Evolutionary conservation across 2,329 filamentous ascomycete species (phyloP), one percentile per base, ranked within the genome.

Genomic region (Penicillium sp.): DNA sequence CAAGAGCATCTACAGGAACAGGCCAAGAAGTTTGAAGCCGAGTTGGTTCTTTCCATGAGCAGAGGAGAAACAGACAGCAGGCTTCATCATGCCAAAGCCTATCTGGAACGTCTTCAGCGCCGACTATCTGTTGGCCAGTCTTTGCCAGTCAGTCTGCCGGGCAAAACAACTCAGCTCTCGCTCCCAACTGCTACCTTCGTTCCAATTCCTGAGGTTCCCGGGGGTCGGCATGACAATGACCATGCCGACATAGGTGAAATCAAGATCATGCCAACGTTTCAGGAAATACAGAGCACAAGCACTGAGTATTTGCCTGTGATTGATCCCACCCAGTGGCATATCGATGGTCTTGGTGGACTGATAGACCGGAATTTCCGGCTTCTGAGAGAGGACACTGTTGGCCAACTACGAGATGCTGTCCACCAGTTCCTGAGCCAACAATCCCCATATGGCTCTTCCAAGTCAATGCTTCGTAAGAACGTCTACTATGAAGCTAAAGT

Each of bases 161-260:
- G 71, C 70, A 7, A 60, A 49, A 3, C 50, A 9, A 2, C 24
- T 69, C 5, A 62, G 63, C 10, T 10, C n/a, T 15, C 26, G 35
- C 55, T 56, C 13, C 24, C 53, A 2, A 56, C 65, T 19, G 56
- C 47, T 9, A n/a, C 56, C 1, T 72, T 71, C 56, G 50, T 65
- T 2, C 61, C 63, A 0, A 53, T 58, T 7, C 50, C 42, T 17
- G 61, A 71, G 0, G 61, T 64, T 1, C 68, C 74, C 12, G 74
- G 75, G 0, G 72, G 71, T 1, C 68, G 77, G 12, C 77, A 79
- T 57, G 69, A 79, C 38, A 80, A 80, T 60, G 77, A 80, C 59
- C 62, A 74, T 49, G 49, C 60, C 3, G 68, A 78, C 53, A 76
- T 77, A 44, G 68, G 68, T 44, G 56, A 68, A 0, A 76, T 80